Conservation (phyloP, 1,139 yeast species). For the Nadsonia commutata region DNA sequence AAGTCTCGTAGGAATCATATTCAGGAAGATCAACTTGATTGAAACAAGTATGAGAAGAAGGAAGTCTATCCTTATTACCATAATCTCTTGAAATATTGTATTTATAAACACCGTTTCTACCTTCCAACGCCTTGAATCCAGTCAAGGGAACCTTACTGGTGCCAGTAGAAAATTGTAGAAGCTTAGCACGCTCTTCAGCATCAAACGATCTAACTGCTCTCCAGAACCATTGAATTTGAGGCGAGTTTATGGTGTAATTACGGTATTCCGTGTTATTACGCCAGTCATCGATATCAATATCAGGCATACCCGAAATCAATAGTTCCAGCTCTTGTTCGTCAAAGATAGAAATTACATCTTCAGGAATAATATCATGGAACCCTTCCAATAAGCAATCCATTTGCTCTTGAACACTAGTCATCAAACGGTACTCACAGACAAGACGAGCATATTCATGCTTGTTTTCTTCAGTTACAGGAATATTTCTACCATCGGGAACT, state of each 20-base stretch:
- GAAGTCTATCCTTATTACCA: constrained; percentile 73
- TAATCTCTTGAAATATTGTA: constrained; percentile 86
- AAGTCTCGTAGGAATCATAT: constrained; percentile 73
- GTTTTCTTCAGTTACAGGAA: constrained; percentile 81
- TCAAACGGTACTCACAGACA: constrained; percentile 77
- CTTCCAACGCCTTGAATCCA: constrained; percentile 83
- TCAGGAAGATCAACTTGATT: constrained; percentile 92
- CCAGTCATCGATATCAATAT: constrained; percentile 94
- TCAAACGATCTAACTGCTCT: constrained; percentile 92
- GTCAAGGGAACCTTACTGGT: constrained; percentile 92
- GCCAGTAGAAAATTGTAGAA: constrained; percentile 93
- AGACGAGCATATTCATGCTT: constrained; percentile 77
- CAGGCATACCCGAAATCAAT: constrained; percentile 87
- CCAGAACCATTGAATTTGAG: constrained; percentile 97
- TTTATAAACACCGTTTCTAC: constrained; percentile 75
- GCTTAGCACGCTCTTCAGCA: constrained; percentile 83
- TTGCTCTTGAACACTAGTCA: constrained; percentile 75
- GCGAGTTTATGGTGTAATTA: constrained; percentile 72
- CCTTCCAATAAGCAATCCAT: constrained; percentile 70
- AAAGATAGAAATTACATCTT: constrained; percentile 71
- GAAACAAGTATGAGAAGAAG: constrained; percentile 93
- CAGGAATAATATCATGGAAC: constrained; percentile 85
- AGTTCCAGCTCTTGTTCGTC: constrained; percentile 94
- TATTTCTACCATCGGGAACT: constrained; percentile 67
- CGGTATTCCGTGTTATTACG: constrained; percentile 68